A percentile compares a stretch with the other conserved stretches of the same genome.
These are phyloP conservation scores for Triticum timopheevii DNA, from an alignment of 176 grass and related monocot genomes.

Conservation along the genomic window DNA sequence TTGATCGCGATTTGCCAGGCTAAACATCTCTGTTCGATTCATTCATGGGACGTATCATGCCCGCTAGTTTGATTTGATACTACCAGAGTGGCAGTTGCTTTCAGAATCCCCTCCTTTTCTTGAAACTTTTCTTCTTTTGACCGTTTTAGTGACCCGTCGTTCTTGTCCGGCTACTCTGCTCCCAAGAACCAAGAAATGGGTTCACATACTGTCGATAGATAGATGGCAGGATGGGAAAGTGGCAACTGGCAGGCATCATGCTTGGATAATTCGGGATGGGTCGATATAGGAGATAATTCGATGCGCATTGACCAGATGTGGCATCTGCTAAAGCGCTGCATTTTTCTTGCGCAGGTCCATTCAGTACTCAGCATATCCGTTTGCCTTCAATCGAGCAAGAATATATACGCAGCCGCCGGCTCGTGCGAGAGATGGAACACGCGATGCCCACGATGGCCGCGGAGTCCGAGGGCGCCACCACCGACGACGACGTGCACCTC, in stretches of 20 bases:
- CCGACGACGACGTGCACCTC: slow-evolving; percentile 50
- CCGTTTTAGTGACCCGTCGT: not conserved
- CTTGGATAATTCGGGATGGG: not conserved
- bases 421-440: not conserved
- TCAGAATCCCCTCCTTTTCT: not conserved
- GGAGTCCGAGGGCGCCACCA: slow-evolving; percentile 46
- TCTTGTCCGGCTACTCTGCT: not conserved
- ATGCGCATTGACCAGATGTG: not conserved
- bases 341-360: slow-evolving; percentile 32
- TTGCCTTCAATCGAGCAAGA: not conserved
- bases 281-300: not conserved
- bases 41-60: slow-evolving; percentile 1
- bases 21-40: not conserved
- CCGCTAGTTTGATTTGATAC: not conserved
- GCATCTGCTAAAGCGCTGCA: not conserved
- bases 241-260: not conserved
- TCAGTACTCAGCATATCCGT: not conserved
- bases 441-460: not conserved
- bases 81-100: not conserved
- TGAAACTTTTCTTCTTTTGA: slow-evolving; percentile 14
- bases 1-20: not conserved
- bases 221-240: not conserved
- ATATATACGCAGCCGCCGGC: not conserved
- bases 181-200: not conserved
- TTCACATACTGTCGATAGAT: not conserved